phyloP scores from a whole-genome alignment of 805 yeast species.

The Candida quercuum region DNA sequence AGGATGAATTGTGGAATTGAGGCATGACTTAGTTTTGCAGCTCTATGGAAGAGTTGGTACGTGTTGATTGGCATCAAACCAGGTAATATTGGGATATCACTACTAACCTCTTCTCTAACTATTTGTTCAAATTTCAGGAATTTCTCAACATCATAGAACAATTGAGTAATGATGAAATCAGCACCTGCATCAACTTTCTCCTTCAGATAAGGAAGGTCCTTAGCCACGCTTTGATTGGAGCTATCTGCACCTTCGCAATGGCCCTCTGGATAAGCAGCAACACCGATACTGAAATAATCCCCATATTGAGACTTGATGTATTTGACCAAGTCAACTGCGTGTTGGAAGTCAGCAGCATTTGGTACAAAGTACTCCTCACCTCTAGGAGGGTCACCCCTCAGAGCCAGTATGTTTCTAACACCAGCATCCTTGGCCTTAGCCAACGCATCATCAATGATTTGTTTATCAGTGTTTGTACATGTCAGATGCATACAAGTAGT shows the following conservation, averaged over 20 bases:
- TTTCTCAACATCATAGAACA: conserved; percentile 83
- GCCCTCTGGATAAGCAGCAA: conserved; percentile 98
- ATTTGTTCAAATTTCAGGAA: conserved; percentile 59
- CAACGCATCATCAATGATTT: conserved; percentile 75
- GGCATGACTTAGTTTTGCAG: conserved; percentile 86
- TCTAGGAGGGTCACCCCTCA: conserved; percentile 94
- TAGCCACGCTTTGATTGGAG: conserved; percentile 54
- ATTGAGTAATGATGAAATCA: conserved; percentile 84
- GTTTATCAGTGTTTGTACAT: conserved; percentile 85
- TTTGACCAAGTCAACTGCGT: conserved; percentile 82
- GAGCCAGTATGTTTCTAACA: conserved; percentile 81
- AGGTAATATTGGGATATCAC: conserved; percentile 61
- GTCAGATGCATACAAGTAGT: conserved; percentile 94
- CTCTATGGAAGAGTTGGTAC: conserved; percentile 74
- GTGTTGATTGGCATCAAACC: conserved; percentile 93
- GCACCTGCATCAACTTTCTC: conserved; percentile 94
- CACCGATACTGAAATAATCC: conserved; percentile 88
- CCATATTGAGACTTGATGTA: conserved; percentile 71
- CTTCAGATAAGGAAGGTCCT: conserved; percentile 73
- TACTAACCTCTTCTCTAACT: conserved; percentile 37
- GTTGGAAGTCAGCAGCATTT: conserved; percentile 40
- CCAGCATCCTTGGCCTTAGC: conserved; percentile 68
- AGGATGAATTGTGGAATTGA: conserved; percentile 59
- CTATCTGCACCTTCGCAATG: conserved; percentile 83
- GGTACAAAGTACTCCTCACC: conserved; percentile 55